phyloP scores from a whole-genome alignment of 176 grass and related monocot species.

The Phragmites australis region DNA sequence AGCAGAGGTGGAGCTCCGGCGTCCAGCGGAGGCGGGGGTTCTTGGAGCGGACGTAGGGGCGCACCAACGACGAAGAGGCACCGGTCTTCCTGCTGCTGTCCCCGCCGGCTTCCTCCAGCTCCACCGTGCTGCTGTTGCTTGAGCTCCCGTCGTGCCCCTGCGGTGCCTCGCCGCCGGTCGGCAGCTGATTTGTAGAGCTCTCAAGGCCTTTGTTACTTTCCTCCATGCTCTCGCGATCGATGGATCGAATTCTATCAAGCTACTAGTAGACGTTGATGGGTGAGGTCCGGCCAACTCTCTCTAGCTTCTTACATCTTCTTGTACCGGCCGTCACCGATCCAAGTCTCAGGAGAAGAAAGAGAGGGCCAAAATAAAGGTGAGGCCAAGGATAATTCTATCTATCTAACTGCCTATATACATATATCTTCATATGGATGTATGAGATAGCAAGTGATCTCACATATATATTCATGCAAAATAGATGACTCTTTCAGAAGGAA shows the following conservation, averaged over 20 bases:
- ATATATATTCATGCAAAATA: not conserved
- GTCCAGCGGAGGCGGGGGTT: conserved; percentile 84
- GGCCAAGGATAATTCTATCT: conserved; percentile 42
- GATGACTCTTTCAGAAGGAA: not conserved
- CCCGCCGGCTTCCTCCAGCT: conserved; percentile 43
- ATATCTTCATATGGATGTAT: conserved; percentile 1
- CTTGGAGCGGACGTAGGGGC: conserved; percentile 68
- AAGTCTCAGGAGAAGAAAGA: not conserved
- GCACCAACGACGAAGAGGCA: not conserved
- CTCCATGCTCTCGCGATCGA: not conserved
- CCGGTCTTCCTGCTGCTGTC: not conserved
- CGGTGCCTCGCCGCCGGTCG: not conserved
- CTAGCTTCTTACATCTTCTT: not conserved
- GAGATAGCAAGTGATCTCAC: conserved; percentile 30
- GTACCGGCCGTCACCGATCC: not conserved
- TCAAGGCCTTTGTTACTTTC: not conserved
- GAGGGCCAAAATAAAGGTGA: conserved; percentile 34
- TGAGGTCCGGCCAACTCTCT: not conserved
- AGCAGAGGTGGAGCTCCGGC: conserved; percentile 65
- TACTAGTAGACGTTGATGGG: conserved; percentile 9
- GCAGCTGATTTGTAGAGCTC: not conserved
- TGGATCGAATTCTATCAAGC: not conserved
- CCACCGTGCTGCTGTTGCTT: conserved; percentile 60
- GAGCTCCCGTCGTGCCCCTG: conserved; percentile 35
- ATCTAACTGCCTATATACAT: not conserved